Evolutionary conservation across 768 basidiomycete species (phyloP), one percentile per base, ranked within the genome.

Genomic region (Roridomyces roridus): DNA sequence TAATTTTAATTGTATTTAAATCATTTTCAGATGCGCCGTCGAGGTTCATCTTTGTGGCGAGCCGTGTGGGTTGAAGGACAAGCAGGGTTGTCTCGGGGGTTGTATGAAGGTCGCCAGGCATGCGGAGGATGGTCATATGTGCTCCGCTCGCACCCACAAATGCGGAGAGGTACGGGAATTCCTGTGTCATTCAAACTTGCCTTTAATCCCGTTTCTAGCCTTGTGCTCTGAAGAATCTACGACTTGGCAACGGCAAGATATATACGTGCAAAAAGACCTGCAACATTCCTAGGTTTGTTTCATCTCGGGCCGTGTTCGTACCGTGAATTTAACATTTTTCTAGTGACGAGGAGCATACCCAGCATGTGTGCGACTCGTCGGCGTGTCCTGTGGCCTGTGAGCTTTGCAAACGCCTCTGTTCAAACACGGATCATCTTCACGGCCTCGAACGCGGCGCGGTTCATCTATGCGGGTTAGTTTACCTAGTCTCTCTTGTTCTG

Each of bases 401-500:
- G 47, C 67, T 88, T 4, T 88, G 86, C 64, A 81, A 76, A 58
- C 75, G 84, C 15, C 70, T 84, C 18, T 87, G 86, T 56, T 70
- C 77, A 1, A 61, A 71, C 42, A 60, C 64, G 18, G 67, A 83
- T 53, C 86, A 87, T 69, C 71, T 87, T 41, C 85, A 87, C 48
- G 83, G 77, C 1, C 70, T 85, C 5, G 64, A 75, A 21, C 51
- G 59, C 2, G 65, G 51, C 5, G 70, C 73, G 0, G 54, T 77
- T 24, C 85, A 87, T 70, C 75, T 87, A 29, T 87, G 85, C 73
- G 85, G 85, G 85, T 85, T 18, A 31, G 71, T 71, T 3, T 24
- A 29, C 12, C 11, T 10, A 3, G 29, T 35, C n/a, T 36, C 28
- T 45, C 21, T 15, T 7, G 17, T 5, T n/a, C 28, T 29, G 8